These are phyloP conservation scores for Lactifluus pinguis DNA, from an alignment of 768 basidiomycete genomes.

Conservation along the genomic window DNA sequence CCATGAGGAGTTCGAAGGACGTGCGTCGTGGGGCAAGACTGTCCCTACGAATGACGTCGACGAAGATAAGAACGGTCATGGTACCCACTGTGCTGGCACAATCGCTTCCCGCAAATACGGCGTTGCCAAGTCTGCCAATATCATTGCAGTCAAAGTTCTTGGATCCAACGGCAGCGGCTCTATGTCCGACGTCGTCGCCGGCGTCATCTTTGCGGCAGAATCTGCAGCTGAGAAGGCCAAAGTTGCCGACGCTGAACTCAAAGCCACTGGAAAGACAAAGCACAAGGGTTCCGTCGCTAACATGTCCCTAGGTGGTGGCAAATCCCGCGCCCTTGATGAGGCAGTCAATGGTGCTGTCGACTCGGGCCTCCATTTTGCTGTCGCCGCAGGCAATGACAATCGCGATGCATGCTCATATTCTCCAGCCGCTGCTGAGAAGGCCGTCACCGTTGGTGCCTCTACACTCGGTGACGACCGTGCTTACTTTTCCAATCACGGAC, in stretches of 20 bases:
- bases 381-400: constrained; percentile 88
- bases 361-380: constrained; percentile 87
- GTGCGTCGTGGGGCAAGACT: constrained; percentile 90
- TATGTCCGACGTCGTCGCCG: constrained; percentile 89
- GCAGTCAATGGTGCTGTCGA: constrained; percentile 82
- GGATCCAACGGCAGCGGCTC: constrained; percentile 91
- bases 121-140: constrained; percentile 88
- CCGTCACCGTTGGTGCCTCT: constrained; percentile 91
- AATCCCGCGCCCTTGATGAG: constrained; percentile 74
- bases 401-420: constrained; percentile 89
- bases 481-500: constrained; percentile 88
- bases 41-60: constrained; percentile 78
- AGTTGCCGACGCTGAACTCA: constrained; percentile 57
- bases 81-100: constrained; percentile 91
- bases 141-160: constrained; percentile 88
- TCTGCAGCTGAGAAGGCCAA: constrained; percentile 43
- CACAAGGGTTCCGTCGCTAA: constrained; percentile 96
- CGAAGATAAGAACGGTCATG: constrained; percentile 92
- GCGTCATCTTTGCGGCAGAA: constrained; percentile 72
- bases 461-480: constrained; percentile 75
- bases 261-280: constrained; percentile 62
- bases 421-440: constrained; percentile 80
- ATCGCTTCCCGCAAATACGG: constrained; percentile 92
- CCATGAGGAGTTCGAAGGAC: constrained; percentile 83
- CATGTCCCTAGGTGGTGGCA: constrained; percentile 97